These are phyloP conservation scores for Sarcocystis neurona DNA, from an alignment of 169 alveolate genomes.

Conservation along the genomic window DNA sequence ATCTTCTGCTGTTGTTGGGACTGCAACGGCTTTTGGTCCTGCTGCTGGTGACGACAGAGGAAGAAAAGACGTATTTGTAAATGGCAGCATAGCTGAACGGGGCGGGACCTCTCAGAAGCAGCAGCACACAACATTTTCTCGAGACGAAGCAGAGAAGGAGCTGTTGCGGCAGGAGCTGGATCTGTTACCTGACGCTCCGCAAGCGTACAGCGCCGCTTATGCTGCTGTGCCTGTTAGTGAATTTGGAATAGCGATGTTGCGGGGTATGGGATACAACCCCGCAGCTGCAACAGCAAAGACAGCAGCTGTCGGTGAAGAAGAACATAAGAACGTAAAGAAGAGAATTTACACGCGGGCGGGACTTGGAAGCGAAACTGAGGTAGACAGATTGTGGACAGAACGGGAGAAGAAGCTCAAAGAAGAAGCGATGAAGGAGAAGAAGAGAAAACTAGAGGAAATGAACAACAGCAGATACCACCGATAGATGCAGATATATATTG, in stretches of 20 bases:
- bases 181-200: slow-evolving; percentile 54
- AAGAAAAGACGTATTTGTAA: neutral
- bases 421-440: slow-evolving; percentile 9
- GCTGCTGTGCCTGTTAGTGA: slow-evolving; percentile 41
- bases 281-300: slow-evolving; percentile 8
- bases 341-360: slow-evolving; percentile 49
- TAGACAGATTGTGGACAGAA: slow-evolving; percentile 28
- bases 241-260: slow-evolving; percentile 56
- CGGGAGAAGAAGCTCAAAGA: slow-evolving; percentile 15
- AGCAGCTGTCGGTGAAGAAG: slow-evolving; percentile 10
- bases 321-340: neutral
- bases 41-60: neutral
- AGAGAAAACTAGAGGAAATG: slow-evolving; percentile 18
- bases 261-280: slow-evolving; percentile 55
- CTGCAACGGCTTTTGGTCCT: neutral
- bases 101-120: neutral
- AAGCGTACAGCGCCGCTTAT: slow-evolving; percentile 34
- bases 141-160: slow-evolving; percentile 28
- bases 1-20: neutral
- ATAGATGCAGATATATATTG: too few relatives aligned
- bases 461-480: neutral
- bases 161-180: slow-evolving; percentile 46
- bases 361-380: slow-evolving; percentile 41
- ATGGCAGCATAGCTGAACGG: neutral
- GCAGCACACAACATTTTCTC: neutral